These are phyloP conservation scores for Capronia epimyces DNA, from an alignment of 2,329 filamentous ascomycete genomes.

Conservation along the genomic window DNA sequence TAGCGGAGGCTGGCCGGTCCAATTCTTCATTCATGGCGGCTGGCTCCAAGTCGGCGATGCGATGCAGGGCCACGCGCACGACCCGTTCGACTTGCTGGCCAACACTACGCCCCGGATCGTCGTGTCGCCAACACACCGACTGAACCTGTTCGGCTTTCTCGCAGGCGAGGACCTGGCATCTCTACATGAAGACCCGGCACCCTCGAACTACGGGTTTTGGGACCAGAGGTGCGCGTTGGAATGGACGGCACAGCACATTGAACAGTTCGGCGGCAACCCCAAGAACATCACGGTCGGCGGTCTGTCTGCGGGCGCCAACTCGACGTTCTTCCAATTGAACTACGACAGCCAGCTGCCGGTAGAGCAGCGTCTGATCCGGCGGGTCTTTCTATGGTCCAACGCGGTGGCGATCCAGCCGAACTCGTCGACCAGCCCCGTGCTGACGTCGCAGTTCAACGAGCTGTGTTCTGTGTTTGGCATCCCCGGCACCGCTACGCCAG, in stretches of 20 bases:
- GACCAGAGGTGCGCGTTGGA: slow-evolving; percentile 49
- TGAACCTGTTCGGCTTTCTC: slow-evolving; percentile 49
- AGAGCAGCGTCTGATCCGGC: slow-evolving; percentile 31
- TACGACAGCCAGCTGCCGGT: slow-evolving; percentile 33
- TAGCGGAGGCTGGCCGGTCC: slow-evolving; percentile 32
- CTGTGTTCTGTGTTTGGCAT: slow-evolving; percentile 37
- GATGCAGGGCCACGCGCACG: slow-evolving; percentile 40
- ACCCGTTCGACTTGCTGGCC: slow-evolving; percentile 43
- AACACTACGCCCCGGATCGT: slow-evolving; percentile 34
- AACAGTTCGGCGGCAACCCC: slow-evolving; percentile 43
- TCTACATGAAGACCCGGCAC: slow-evolving; percentile 32
- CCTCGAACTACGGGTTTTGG: slow-evolving; percentile 42
- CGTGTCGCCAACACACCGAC: slow-evolving; percentile 45
- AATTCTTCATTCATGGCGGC: slow-evolving; percentile 41
- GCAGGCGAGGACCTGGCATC: slow-evolving; percentile 37
- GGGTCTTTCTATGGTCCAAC: slow-evolving; percentile 44
- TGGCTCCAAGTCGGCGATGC: slow-evolving; percentile 47
- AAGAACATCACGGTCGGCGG: slow-evolving; percentile 44
- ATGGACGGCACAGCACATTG: slow-evolving; percentile 49
- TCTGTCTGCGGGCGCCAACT: slow-evolving; percentile 44
- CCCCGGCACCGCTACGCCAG: slow-evolving; percentile 19
- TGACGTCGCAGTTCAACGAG: slow-evolving; percentile 42
- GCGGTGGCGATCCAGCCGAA: slow-evolving; percentile 45
- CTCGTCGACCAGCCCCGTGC: slow-evolving; percentile 32
- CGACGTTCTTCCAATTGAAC: slow-evolving; percentile 40